A percentile compares a stretch with the other conserved stretches of the same genome.
phyloP scores from a whole-genome alignment of 164 flowering plant species.

The Platanus orientalis region DNA sequence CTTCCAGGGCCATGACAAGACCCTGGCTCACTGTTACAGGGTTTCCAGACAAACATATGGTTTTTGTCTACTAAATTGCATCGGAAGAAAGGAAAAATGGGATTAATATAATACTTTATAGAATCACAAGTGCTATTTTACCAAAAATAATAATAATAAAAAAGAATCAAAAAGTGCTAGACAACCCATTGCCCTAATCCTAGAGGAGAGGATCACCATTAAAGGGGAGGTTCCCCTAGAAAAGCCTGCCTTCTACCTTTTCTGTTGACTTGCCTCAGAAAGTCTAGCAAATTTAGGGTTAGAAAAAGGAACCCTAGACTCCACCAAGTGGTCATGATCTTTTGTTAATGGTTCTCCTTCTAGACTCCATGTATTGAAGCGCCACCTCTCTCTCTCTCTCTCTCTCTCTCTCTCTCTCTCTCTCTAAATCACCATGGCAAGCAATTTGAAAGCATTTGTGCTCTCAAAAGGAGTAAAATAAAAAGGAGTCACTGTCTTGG shows the following conservation, averaged over 20 bases:
- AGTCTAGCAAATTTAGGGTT: conserved; percentile 8
- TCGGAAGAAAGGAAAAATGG: not conserved
- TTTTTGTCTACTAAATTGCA: not conserved
- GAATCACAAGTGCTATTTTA: too few relatives aligned
- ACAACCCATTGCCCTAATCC: conserved; percentile 2
- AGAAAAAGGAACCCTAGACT: conserved; percentile 1
- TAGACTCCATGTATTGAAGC: not conserved
- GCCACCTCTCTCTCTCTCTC: not conserved
- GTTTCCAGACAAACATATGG: too few relatives aligned
- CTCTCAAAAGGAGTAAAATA: conserved; percentile 29
- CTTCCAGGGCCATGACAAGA: too few relatives aligned
- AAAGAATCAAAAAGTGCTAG: not conserved
- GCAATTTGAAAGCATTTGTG: conserved; percentile 18
- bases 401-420: not conserved
- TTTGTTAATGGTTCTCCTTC: conserved; percentile 3
- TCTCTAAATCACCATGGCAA: conserved; percentile 1
- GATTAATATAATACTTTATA: not conserved
- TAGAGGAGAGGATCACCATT: not conserved
- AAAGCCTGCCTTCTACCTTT: conserved; percentile 4
- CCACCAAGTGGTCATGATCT: not conserved
- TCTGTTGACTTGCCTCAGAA: conserved; percentile 2
- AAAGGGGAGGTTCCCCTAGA: conserved; percentile 1
- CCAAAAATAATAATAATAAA: too few relatives aligned
- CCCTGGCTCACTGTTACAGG: too few relatives aligned
- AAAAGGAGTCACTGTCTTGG: conserved; percentile 37